Evolutionary conservation across 345 rosid species (phyloP).

Genomic region (Bretschneidera sinensis): DNA sequence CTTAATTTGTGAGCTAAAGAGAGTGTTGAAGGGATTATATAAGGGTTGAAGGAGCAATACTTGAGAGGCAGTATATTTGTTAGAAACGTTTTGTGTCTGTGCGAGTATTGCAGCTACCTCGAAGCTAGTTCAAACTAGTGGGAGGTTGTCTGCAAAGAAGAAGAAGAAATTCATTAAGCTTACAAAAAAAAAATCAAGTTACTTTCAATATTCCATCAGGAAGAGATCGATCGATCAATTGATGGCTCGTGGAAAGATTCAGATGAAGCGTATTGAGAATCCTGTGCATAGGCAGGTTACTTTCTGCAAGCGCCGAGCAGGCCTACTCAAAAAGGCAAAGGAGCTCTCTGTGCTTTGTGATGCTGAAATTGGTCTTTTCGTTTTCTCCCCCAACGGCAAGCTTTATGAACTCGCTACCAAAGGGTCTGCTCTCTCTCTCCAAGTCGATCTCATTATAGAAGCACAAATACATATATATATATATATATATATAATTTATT

Average conservation of each 20-base stretch:
- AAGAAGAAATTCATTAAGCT: constrained; percentile 8
- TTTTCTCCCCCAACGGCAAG: constrained; percentile 80
- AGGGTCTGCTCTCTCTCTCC: constrained; percentile 41
- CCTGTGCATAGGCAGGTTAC: constrained; percentile 93
- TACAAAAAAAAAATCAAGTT: too few species aligned
- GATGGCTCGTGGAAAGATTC: constrained; percentile 93
- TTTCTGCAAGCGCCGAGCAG: constrained; percentile 93
- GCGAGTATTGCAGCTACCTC: constrained; percentile 41
- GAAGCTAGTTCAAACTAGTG: constrained; percentile 99
- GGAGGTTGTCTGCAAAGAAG: constrained; percentile 58
- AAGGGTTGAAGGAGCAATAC: background rate
- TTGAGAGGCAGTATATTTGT: constrained; percentile 14
- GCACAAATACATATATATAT: background rate
- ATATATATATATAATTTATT: too few species aligned
- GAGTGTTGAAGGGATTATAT: too few species aligned
- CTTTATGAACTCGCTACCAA: constrained; percentile 79
- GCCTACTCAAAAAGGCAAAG: constrained; percentile 95
- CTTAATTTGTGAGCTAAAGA: constrained; percentile 10
- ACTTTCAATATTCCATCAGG: background rate
- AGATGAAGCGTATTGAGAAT: constrained; percentile 81
- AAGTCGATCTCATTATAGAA: background rate
- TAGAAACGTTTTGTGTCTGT: constrained; percentile 7
- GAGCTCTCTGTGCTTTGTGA: constrained; percentile 94
- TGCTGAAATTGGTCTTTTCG: constrained; percentile 82
- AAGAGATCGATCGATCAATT: background rate